Evolutionary conservation across 768 basidiomycete species (phyloP), one percentile per base, ranked within the genome.

Genomic region (Trametes punicea): DNA sequence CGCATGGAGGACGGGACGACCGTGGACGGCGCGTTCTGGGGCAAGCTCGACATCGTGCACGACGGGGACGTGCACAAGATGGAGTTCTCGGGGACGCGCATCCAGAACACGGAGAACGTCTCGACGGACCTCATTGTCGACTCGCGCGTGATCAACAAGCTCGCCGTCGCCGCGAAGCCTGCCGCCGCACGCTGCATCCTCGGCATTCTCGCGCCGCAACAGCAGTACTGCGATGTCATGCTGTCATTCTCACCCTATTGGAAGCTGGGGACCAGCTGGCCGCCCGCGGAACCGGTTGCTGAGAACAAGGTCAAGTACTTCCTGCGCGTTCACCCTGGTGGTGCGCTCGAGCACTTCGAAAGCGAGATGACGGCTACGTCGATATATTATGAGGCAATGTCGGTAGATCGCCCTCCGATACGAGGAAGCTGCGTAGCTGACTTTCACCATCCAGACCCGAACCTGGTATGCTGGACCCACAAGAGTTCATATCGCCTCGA

Each of bases 11-110:
- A 93, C 63, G 91, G 90, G 1, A 92, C 88, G 13, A 75, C 83
- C 21, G 91, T 93, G 18, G 91, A 90, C 46, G 91, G 91, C 36
- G 74, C 81, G 70, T 93, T 92, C 72, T 93, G 88, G 89, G 91
- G 91, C 4, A 92, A 92, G 66, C 81, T 93, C 51, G 83, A 83
- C 62, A 89, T 93, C 47, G 81, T 91, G 11, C 91, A 93, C 65
- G 74, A 81, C 1, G 88, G 84, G 29, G 87, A 89, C 63, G 84
- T 73, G 16, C 91, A 93, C 70, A 78, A 78, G 53, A 81, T 93
- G 80, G 91, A 92, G 63, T 93, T 93, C 68, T 84, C 72, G 48
- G 91, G 91, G 23, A 90, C 91, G 23, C 83, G 86, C 27, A 76
- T 92, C 58, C 77, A 77, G 45, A 79, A 80, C 46, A 77, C 78